Percentiles rank a stretch among this genome's conserved stretches.
Evolutionary conservation across 176 grass and related monocot genomes (phyloP).

Genomic region (Ampelocalamus luodianensis): DNA sequence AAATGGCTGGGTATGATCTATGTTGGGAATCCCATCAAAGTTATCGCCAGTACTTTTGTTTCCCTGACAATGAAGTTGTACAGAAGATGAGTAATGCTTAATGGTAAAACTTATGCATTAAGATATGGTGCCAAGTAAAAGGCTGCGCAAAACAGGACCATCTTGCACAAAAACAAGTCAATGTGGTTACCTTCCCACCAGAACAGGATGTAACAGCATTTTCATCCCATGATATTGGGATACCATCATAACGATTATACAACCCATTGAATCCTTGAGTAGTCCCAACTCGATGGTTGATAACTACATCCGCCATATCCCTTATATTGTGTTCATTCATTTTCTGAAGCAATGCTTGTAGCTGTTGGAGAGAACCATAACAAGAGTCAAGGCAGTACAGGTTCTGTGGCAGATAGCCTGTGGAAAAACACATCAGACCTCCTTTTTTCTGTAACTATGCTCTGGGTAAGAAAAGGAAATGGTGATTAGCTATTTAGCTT

Average conservation of each 20-base stretch:
- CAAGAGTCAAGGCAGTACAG: conserved; percentile 89
- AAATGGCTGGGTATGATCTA: conserved; percentile 95
- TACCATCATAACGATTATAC: conserved; percentile 93
- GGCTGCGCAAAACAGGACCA: neutral
- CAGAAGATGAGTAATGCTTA: conserved; percentile 10
- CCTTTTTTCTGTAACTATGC: neutral
- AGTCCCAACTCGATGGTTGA: conserved; percentile 96
- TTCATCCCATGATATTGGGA: conserved; percentile 93
- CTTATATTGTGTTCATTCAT: conserved; percentile 78
- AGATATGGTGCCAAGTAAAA: conserved; percentile 22
- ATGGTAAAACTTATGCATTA: conserved; percentile 18
- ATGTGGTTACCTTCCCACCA: conserved; percentile 77
- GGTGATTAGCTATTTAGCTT: conserved; percentile 1
- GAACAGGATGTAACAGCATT: conserved; percentile 95
- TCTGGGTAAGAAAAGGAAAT: conserved; percentile 17
- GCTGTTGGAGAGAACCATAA: conserved; percentile 75
- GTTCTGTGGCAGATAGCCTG: conserved; percentile 94
- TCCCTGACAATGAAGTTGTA: conserved; percentile 56
- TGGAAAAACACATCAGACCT: conserved; percentile 15
- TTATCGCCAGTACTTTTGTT: conserved; percentile 74
- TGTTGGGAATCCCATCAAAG: conserved; percentile 87
- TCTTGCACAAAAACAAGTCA: neutral
- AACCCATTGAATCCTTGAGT: conserved; percentile 72
- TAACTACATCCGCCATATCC: conserved; percentile 95
- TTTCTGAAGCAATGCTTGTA: conserved; percentile 70